Base-by-base conservation (phyloP, 2,329 filamentous ascomycete species). In the Stemphylium beticola region DNA sequence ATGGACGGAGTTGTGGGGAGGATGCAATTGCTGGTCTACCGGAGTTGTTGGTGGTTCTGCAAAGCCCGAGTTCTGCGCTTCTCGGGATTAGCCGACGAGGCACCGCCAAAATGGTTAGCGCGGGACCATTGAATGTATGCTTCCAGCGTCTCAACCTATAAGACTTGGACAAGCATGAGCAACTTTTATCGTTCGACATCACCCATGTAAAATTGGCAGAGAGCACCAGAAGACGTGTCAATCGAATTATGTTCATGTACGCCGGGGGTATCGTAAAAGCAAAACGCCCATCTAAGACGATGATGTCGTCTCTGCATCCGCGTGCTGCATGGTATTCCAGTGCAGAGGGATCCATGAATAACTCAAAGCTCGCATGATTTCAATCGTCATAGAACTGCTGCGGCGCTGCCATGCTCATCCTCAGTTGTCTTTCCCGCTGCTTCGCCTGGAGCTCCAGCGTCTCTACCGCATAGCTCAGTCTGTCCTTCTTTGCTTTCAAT, bases 381-480 rank as follows among this genome's bases (percentile, higher is more conserved):
- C 54, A 72, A 39, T 75, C 72, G 22, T 74, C 72, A 24, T 66
- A 65, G 12, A 74, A 67, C 45, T 76, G 73, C 48, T 77, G 74
- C 33, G 74, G 75, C 34, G 82, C 81, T 58, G 86, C 87, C 84
- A 90, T 87, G 72, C 87, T 90, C 83, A 87, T 90, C 72, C 87
- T 83, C 77, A 91, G 74, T 70, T 90, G 87, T 64, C 88, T 82
- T 74, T 90, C 84, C 71, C 83, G 78, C 76, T 96, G 92, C 65
- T 87, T 82, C n/a, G 91, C 89, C 78, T 96, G 91, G 67, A 96
- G 72, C 79, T 95, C 91, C 61, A 97, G 76, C 57, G 92, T 83
- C 72, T 95, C 91, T 15, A 96, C 91, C 24, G 91, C 89, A 78
- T 96, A 96, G 72, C 90, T 87, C 65, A 96, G 77, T 44, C 91